Evolutionary conservation across 495 filamentous ascomycete genomes (phyloP), one percentile per base, ranked within the genome.

Genomic region (Aspergillus cristatus): DNA sequence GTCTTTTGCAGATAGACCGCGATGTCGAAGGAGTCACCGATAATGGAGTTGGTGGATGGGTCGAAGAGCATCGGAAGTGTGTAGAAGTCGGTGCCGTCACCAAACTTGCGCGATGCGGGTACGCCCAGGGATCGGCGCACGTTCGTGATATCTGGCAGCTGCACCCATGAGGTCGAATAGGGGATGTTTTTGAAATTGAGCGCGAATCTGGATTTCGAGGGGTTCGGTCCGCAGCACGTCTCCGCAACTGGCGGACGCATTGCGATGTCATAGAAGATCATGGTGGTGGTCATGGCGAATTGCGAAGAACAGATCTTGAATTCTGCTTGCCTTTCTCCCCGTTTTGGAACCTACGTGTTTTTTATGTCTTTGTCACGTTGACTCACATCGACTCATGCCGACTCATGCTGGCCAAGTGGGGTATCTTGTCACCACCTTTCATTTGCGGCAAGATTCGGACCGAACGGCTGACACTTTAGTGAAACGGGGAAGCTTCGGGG

Each of bases 1-100:
- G 42, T 67, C 17, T 61, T 47, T 18, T 82, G 56, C 7, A 82
- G 53, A 55, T 82, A 66, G 28, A 65, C 43, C 24, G 78, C 72
- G 43, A 81, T 78, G 31, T 79, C 72, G 56, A 80, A 75, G 4
- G 77, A 74, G 60, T 81, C 74, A 34, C 78, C 74, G n/a, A 81
- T 20, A 1, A 50, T 14, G 0, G 45, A 36, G 32, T 41, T 40
- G 1, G 70, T 72, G n/a, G 38, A 10, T 3, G 60, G 43, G 48
- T 81, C 74, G 0, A 51, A 40, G n/a, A 82, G 32, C 31, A 79
- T 54, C 14, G 78, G 78, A 0, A 82, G 68, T 1, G 78, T 82
- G 51, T 54, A 65, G 62, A 64, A 82, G 47, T 71, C 65, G 17
- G 43, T 56, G 39, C 76, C 78, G 53, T 81, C 68, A 54, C 60